Conservation (phyloP, 2,329 filamentous ascomycete species). For the Stagonosporopsis vannaccii region DNA sequence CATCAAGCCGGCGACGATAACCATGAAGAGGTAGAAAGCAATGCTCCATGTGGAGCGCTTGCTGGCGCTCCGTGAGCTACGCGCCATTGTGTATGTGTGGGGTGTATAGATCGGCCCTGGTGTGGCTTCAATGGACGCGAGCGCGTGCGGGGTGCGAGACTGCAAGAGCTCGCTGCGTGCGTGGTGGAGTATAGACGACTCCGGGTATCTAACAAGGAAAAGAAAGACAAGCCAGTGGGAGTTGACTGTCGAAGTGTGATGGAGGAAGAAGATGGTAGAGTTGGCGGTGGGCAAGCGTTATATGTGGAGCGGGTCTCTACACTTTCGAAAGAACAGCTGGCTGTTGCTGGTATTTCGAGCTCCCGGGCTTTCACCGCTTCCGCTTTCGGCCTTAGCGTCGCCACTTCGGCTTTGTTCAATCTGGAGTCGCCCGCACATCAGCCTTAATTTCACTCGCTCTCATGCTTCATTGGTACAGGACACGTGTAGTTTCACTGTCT, state of each 20-base stretch:
- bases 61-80: conserved; percentile 69
- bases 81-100: conserved; percentile 60
- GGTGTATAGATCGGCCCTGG: conserved; percentile 24
- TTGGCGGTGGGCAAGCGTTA: conserved; percentile 38
- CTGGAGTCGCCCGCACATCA: conserved; percentile 32
- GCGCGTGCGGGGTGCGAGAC: conserved; percentile 28
- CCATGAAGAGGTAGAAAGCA: conserved; percentile 87
- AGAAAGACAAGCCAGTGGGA: conserved; percentile 31
- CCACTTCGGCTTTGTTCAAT: conserved; percentile 16
- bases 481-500: conserved; percentile 37
- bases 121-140: conserved; percentile 28
- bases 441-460: conserved; percentile 40
- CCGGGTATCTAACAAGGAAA: conserved; percentile 42
- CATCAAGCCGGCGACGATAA: conserved; percentile 84
- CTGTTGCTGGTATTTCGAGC: conserved; percentile 39
- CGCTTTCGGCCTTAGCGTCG: conserved; percentile 29
- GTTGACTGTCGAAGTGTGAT: conserved; percentile 27
- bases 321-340: conserved; percentile 44
- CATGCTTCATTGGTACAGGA: conserved; percentile 38
- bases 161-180: conserved; percentile 34
- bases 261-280: conserved; percentile 29
- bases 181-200: conserved; percentile 28
- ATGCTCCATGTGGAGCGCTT: conserved; percentile 85
- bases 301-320: conserved; percentile 35
- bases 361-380: conserved; percentile 28